These are phyloP conservation scores for Eucalyptus regnans DNA, from an alignment of 345 rosid genomes.

Conservation along the genomic window DNA sequence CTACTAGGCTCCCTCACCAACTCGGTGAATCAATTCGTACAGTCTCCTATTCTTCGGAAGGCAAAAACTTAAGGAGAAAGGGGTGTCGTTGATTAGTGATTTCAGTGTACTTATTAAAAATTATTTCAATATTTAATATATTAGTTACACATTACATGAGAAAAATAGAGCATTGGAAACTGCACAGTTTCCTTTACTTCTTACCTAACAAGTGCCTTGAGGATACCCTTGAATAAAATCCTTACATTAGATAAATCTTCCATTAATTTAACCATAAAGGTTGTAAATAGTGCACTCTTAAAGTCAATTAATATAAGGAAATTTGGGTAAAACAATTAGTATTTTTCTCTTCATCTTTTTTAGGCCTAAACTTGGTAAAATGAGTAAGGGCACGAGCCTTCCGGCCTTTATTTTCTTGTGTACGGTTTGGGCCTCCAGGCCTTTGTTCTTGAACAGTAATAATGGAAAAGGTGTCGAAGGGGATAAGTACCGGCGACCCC, in stretches of 20 bases:
- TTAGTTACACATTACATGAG: background rate
- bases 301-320: background rate
- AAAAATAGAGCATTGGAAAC: background rate
- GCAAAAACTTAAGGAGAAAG: background rate
- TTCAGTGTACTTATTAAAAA: background rate
- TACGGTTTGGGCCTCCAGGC: background rate
- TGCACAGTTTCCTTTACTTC: background rate
- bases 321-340: background rate
- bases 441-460: background rate
- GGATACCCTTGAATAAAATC: background rate
- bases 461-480: background rate
- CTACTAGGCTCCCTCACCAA: background rate
- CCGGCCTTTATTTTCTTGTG: background rate
- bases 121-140: background rate
- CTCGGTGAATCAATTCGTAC: background rate
- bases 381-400: background rate
- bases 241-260: background rate
- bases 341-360: background rate
- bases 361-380: background rate
- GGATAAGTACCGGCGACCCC: too few species aligned
- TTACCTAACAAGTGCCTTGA: background rate
- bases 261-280: background rate
- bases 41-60: background rate
- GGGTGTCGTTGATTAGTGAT: background rate
- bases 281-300: background rate